Conservation (phyloP, 2,329 filamentous ascomycete species). For the Curvularia hawaiiensis region DNA sequence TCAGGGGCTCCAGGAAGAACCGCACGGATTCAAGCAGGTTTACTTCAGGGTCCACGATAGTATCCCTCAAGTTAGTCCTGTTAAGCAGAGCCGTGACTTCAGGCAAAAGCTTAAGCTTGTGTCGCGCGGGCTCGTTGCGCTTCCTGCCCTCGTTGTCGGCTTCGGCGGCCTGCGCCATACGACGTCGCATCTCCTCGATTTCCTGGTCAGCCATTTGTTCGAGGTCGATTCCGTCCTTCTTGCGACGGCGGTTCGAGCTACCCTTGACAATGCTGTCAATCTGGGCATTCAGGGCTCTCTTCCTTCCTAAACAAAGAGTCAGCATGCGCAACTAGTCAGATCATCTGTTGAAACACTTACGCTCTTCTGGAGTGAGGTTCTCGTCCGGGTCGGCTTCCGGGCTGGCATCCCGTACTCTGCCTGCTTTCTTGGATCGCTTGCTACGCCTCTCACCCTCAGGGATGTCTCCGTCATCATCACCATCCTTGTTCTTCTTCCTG, state of each 20-base stretch:
- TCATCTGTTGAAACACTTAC: constrained; percentile 54
- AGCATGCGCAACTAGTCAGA: constrained; percentile 16
- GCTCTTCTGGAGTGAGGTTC: constrained; percentile 80
- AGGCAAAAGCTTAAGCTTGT: constrained; percentile 93
- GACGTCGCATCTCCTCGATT: constrained; percentile 82
- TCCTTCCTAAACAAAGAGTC: constrained; percentile 58
- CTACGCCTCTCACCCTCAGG: constrained; percentile 60
- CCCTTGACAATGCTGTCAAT: constrained; percentile 90
- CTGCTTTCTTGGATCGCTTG: constrained; percentile 53
- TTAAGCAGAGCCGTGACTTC: constrained; percentile 89
- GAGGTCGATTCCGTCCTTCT: constrained; percentile 90
- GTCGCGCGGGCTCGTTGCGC: constrained; percentile 78
- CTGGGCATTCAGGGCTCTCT: constrained; percentile 80
- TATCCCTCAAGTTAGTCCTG: constrained; percentile 82
- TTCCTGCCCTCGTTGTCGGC: constrained; percentile 83
- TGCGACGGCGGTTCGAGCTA: constrained; percentile 72
- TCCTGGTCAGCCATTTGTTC: constrained; percentile 90
- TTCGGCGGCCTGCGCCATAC: constrained; percentile 90
- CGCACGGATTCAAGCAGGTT: constrained; percentile 94
- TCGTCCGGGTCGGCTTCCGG: constrained; percentile 74
- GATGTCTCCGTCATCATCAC: constrained; percentile 54
- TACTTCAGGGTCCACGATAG: constrained; percentile 89
- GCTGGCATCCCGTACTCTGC: constrained; percentile 42
- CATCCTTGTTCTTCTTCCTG: constrained; percentile 56
- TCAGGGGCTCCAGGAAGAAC: constrained; percentile 95